Evolutionary conservation across 148 eudicot species (phyloP).

Genomic region (Fagopyrum tataricum): DNA sequence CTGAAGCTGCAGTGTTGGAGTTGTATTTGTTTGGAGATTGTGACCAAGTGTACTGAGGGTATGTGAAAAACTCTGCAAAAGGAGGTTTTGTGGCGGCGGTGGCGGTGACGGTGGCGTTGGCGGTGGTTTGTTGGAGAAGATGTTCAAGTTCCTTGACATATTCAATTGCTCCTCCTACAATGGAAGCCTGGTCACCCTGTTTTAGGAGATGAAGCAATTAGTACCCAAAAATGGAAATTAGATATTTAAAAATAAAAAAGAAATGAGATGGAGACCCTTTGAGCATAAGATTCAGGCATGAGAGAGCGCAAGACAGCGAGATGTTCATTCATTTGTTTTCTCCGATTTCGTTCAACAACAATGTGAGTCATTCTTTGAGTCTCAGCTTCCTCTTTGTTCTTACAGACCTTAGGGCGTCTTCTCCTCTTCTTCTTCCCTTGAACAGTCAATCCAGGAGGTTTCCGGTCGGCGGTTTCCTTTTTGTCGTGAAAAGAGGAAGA

Average conservation of each 20-base stretch:
- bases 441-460: background rate
- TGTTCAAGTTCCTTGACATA: constrained; percentile 88
- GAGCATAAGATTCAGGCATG: constrained; percentile 88
- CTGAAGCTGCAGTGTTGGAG: constrained; percentile 19
- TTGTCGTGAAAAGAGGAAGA: background rate
- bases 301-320: constrained; percentile 75
- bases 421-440: constrained; percentile 49
- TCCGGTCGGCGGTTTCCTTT: background rate
- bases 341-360: constrained; percentile 81
- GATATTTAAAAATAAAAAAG: background rate
- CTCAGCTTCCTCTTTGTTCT: constrained; percentile 89
- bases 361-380: constrained; percentile 93
- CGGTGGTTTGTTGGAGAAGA: constrained; percentile 26
- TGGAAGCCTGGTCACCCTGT: constrained; percentile 97
- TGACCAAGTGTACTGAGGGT: constrained; percentile 47
- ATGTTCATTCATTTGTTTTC: constrained; percentile 91
- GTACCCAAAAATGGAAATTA: background rate
- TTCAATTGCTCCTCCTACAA: constrained; percentile 92
- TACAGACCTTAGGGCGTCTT: constrained; percentile 54
- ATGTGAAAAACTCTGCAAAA: constrained; percentile 48
- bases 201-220: background rate
- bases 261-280: constrained; percentile 42
- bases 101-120: constrained; percentile 14
- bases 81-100: constrained; percentile 17
- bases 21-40: constrained; percentile 21